Conservation (phyloP, 257 asterid species). For the Nicotiana undulata region DNA sequence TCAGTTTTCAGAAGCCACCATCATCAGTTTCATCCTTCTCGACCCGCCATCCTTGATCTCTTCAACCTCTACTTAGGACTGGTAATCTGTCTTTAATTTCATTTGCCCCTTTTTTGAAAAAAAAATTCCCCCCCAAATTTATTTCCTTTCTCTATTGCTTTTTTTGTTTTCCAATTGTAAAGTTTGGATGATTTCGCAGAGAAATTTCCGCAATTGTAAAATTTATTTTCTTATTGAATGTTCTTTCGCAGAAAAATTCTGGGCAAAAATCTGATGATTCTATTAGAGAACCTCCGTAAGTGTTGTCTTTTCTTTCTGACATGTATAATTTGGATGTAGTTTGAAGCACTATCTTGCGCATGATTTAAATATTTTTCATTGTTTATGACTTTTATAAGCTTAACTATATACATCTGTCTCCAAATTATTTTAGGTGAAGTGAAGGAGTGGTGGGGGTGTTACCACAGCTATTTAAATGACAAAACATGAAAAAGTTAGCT, state of each 20-base stretch:
- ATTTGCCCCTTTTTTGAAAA: neutral
- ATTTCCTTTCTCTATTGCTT: neutral
- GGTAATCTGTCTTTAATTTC: slow-evolving; percentile 5
- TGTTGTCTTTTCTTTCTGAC: slow-evolving; percentile 1
- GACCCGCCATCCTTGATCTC: slow-evolving; percentile 64
- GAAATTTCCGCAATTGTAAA: neutral
- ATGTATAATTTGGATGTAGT: neutral
- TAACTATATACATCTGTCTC: neutral
- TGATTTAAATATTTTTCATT: neutral
- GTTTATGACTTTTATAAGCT: neutral
- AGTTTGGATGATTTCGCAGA: neutral
- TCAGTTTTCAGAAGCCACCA: slow-evolving; percentile 57
- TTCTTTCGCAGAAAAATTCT: slow-evolving; percentile 43
- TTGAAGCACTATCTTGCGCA: neutral
- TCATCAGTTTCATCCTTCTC: slow-evolving; percentile 73
- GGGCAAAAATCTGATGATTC: slow-evolving; percentile 64
- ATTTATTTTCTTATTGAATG: slow-evolving; percentile 4
- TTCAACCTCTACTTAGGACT: slow-evolving; percentile 77
- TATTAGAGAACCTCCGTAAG: slow-evolving; percentile 76
- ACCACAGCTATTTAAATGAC: neutral
- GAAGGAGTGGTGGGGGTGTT: neutral
- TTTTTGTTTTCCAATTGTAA: no score
- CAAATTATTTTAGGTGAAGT: neutral
- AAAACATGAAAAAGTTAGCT: neutral
- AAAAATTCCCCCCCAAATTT: neutral